Evolutionary conservation across 805 yeast species (phyloP).

Genomic region (Lachancea lanzarotensis): DNA sequence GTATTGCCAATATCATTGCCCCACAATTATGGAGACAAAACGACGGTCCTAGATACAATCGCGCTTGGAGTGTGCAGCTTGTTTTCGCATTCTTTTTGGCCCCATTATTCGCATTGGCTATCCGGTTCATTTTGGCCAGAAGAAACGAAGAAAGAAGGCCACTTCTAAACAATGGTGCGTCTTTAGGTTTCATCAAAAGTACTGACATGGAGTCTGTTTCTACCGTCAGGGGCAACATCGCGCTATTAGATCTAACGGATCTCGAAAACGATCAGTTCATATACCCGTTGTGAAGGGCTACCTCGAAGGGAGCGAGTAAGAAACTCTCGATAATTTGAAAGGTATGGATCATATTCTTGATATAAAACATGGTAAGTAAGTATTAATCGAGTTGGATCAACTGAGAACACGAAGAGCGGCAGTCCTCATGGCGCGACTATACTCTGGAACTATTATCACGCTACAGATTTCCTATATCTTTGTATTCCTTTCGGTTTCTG

Average conservation of each 20-base stretch:
- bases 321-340: no score
- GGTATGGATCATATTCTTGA: no score
- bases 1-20: conserved; percentile 45
- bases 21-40: conserved; percentile 49
- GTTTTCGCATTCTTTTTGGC: conserved; percentile 44
- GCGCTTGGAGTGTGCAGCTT: conserved; percentile 51
- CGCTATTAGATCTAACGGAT: conserved; percentile 49
- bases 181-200: no score
- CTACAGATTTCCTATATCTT: no score
- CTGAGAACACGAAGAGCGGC: no score
- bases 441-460: no score
- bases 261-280: conserved; percentile 45
- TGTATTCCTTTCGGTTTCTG: no score
- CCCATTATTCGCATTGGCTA: conserved; percentile 39
- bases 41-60: conserved; percentile 41
- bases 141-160: conserved; percentile 40
- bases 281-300: conserved; percentile 37
- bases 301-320: no score
- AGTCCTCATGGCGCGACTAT: no score
- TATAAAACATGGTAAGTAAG: no score
- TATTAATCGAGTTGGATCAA: no score
- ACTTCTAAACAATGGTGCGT: conserved; percentile 4
- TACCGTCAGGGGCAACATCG: conserved; percentile 28
- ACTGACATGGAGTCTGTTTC: conserved; percentile 19
- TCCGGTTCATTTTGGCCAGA: conserved; percentile 38